phyloP scores from a whole-genome alignment of 192 early-diverging fungal genomes.

The Umbelopsis vinacea region DNA sequence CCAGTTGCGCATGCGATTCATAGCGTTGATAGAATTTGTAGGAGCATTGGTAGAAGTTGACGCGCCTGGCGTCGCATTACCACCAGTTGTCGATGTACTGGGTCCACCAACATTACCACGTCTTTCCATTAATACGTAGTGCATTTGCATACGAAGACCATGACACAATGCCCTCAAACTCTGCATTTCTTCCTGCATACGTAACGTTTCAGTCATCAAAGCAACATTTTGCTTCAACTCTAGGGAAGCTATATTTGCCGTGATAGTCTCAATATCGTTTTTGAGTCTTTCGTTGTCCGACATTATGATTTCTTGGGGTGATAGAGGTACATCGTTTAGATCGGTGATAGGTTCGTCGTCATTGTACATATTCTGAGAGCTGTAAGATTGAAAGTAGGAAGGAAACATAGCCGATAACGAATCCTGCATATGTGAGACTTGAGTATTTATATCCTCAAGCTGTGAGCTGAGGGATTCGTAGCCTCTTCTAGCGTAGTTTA shows the following conservation, averaged over 20 bases:
- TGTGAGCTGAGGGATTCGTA: conserved; percentile 6
- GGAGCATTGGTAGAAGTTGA: not conserved
- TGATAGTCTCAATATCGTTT: conserved; percentile 61
- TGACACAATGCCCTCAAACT: conserved; percentile 66
- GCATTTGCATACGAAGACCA: conserved; percentile 70
- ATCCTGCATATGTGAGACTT: conserved; percentile 6
- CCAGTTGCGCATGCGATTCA: conserved; percentile 22
- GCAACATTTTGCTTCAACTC: conserved; percentile 75
- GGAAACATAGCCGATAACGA: conserved; percentile 37
- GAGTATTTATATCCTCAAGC: not conserved
- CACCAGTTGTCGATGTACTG: not conserved
- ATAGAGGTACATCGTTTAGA: not conserved
- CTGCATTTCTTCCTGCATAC: conserved; percentile 73
- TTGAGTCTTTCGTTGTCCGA: conserved; percentile 57
- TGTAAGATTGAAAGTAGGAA: conserved; percentile 22
- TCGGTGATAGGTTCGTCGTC: conserved; percentile 5
- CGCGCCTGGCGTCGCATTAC: not conserved
- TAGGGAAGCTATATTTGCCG: conserved; percentile 55
- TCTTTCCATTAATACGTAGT: conserved; percentile 61
- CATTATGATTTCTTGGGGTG: conserved; percentile 48
- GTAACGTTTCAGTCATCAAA: conserved; percentile 65
- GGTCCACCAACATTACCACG: conserved; percentile 25
- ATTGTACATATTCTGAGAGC: not conserved
- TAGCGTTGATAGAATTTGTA: not conserved
- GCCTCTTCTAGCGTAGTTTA: conserved; percentile 27